Base-by-base conservation (phyloP, 2,329 filamentous ascomycete genomes). In the Lasiodiplodia sp. region DNA sequence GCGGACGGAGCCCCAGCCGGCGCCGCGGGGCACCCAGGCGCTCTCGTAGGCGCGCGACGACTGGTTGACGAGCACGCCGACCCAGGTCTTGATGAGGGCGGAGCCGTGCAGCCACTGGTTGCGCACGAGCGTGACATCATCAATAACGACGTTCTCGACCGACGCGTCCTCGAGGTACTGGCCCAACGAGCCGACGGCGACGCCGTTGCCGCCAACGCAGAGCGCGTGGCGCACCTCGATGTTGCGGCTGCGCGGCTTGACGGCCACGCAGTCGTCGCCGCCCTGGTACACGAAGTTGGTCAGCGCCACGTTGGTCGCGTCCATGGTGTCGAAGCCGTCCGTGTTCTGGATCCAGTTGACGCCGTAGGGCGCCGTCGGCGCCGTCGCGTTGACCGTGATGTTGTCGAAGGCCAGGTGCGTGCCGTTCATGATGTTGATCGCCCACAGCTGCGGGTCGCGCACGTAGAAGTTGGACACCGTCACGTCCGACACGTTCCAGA, bases 211-310 rank as follows among this genome's bases (percentile, higher is more conserved):
- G 14, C 84, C 83, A 57, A 81, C 80, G 67, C 88, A 92, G 69
- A 80, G 82, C 4, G 82, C 72, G 74, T 87, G 90, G 67, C 86
- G 82, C 67, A 84, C 77, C 44, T 80, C 78, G 70, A 86, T 83
- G 72, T 90, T 88, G 77, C 87, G 84, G 68, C 87, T 88, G 78
- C 91, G 84, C 52, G 85, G 82, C 78, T 91, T 92, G 70, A 84
- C 82, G 51, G 86, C 85, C 31, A 88, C 85, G 77, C 91, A 93
- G 68, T 86, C 80, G 74, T 85, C 90, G 73, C 88, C 85, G 11
- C 86, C 86, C 77, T 86, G 84, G 71, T 86, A 88, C 6, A 80
- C 76, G 64, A 87, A 82, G 69, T 86, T 85, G 4, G 77, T 82
- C 5, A 88, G 78, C 7, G 75, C 76, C 57, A 88, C 77, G 69